Evolutionary conservation across 768 basidiomycete genomes (phyloP).

Genomic region (Panaeolus cyanescens): DNA sequence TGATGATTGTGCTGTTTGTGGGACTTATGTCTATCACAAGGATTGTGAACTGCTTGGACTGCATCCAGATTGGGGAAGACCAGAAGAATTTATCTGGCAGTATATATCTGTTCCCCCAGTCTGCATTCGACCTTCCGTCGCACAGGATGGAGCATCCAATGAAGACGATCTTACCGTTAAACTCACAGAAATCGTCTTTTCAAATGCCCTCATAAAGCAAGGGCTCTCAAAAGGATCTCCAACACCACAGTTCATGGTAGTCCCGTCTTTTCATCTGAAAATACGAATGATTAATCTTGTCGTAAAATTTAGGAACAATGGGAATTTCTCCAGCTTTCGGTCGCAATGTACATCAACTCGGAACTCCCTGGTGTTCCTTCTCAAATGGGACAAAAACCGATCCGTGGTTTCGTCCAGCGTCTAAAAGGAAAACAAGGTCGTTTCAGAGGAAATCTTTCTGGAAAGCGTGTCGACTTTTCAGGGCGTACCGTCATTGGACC

Average conservation of each 20-base stretch:
- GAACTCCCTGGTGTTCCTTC: slow-evolving; percentile 92
- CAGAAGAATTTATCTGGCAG: slow-evolving; percentile 99
- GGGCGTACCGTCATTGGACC: slow-evolving; percentile 98
- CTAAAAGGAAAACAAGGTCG: slow-evolving; percentile 99
- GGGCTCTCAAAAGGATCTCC: slow-evolving; percentile 87
- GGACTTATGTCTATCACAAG: slow-evolving; percentile 34
- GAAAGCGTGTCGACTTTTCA: slow-evolving; percentile 99
- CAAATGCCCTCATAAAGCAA: slow-evolving; percentile 90
- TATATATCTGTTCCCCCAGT: slow-evolving; percentile 98
- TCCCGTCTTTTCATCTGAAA: slow-evolving; percentile 3
- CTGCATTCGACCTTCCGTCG: slow-evolving; percentile 95
- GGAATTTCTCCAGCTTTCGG: slow-evolving; percentile 93
- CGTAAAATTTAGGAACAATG: slow-evolving; percentile 78
- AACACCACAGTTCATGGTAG: slow-evolving; percentile 87
- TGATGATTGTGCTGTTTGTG: neutral
- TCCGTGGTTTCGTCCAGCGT: slow-evolving; percentile 96
- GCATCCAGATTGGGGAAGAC: slow-evolving; percentile 84
- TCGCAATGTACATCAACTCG: slow-evolving; percentile 98
- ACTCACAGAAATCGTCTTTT: slow-evolving; percentile 94
- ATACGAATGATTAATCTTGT: slow-evolving; percentile 1
- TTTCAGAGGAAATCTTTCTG: slow-evolving; percentile 96
- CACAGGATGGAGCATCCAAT: slow-evolving; percentile 97
- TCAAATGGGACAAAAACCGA: slow-evolving; percentile 88
- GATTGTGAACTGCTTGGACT: slow-evolving; percentile 95
- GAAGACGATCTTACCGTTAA: slow-evolving; percentile 99